These are phyloP conservation scores for Allomyces arbusculus DNA, from an alignment of 192 early-diverging fungal genomes.

Conservation along the genomic window DNA sequence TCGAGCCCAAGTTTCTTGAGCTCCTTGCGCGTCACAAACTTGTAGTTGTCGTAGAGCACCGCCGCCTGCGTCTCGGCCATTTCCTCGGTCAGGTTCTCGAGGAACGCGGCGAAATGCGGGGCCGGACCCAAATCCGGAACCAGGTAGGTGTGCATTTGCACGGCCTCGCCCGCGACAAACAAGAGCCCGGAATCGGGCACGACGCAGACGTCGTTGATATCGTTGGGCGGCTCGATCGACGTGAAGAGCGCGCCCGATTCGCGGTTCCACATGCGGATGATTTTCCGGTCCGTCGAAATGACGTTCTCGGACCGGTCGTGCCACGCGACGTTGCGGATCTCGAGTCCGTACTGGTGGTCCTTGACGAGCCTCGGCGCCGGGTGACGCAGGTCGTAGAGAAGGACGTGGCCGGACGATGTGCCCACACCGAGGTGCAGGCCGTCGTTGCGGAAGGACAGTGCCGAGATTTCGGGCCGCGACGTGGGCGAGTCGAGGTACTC, in stretches of 20 bases:
- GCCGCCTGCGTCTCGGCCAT: conserved; percentile 73
- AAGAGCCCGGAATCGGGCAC: conserved; percentile 64
- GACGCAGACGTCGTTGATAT: conserved; percentile 84
- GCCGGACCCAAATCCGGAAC: conserved; percentile 81
- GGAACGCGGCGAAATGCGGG: conserved; percentile 76
- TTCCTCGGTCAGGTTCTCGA: conserved; percentile 88
- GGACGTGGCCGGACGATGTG: conserved; percentile 73
- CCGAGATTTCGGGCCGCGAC: conserved; percentile 38
- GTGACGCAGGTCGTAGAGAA: conserved; percentile 82
- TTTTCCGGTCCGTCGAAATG: conserved; percentile 69
- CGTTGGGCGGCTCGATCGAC: conserved; percentile 69
- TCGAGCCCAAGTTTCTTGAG: conserved; percentile 64
- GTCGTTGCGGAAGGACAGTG: conserved; percentile 63
- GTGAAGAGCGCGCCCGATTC: conserved; percentile 68
- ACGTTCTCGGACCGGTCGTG: conserved; percentile 55
- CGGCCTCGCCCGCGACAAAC: conserved; percentile 78
- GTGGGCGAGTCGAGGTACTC: conserved; percentile 10
- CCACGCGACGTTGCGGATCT: conserved; percentile 68
- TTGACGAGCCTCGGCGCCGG: conserved; percentile 65
- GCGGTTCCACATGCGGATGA: conserved; percentile 86
- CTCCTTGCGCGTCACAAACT: conserved; percentile 85
- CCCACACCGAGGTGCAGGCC: conserved; percentile 73
- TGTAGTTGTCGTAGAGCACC: conserved; percentile 92
- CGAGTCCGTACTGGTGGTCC: conserved; percentile 94
- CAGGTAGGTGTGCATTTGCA: conserved; percentile 82